phyloP scores from a whole-genome alignment of 108 stramenopile species.

The Nannochloropsis oceanica region DNA sequence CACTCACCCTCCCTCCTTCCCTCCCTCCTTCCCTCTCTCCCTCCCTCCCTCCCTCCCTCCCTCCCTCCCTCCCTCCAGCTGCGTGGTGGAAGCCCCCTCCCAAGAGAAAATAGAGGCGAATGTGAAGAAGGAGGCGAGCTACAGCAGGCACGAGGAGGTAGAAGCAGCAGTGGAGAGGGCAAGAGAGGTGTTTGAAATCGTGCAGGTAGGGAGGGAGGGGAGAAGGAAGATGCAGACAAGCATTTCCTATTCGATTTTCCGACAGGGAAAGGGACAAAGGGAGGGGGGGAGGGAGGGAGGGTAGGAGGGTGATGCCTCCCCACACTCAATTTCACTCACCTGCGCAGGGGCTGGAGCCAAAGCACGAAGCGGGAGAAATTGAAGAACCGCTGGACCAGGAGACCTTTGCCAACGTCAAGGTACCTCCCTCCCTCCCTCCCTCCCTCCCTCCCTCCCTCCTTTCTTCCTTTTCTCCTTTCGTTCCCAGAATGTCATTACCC shows the following conservation, averaged over 20 bases:
- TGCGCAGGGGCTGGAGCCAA: neutral
- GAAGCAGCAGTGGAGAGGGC: neutral
- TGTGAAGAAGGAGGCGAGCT: neutral
- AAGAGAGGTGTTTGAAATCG: neutral
- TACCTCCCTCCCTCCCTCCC: neutral
- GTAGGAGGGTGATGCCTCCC: neutral
- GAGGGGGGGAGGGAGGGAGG: neutral
- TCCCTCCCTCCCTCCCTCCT: neutral
- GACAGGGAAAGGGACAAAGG: neutral
- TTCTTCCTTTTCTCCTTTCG: neutral
- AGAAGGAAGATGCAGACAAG: neutral
- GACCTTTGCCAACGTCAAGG: neutral
- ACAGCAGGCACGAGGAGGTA: neutral
- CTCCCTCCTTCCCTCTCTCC: too few relatives aligned
- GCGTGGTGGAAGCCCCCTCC: neutral
- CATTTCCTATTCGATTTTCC: too few relatives aligned
- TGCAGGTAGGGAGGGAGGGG: neutral
- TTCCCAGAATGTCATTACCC: too few relatives aligned
- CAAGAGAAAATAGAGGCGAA: neutral
- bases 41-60: neutral
- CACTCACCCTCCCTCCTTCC: neutral
- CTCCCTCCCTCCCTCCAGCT: neutral
- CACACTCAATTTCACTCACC: neutral
- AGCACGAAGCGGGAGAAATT: neutral
- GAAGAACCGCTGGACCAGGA: neutral